Conservation (phyloP, 805 yeast genomes). For the Metschnikowia corniflorae region DNA sequence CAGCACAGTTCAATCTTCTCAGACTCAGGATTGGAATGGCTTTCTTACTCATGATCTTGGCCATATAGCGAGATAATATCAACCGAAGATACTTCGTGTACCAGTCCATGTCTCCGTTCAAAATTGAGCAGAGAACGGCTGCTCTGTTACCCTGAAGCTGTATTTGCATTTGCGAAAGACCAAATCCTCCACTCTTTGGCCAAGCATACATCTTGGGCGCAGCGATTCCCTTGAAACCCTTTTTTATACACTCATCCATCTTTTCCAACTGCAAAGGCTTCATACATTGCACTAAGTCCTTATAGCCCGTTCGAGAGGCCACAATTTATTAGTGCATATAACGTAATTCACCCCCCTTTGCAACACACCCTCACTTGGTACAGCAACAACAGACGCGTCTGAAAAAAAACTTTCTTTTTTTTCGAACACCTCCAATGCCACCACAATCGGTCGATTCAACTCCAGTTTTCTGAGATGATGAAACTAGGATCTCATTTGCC, state of each 20-base stretch:
- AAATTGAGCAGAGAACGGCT: background rate
- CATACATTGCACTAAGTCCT: background rate
- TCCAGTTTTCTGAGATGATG: too few species aligned
- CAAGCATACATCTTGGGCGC: background rate
- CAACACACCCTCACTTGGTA: too few species aligned
- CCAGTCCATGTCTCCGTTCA: background rate
- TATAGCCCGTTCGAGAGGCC: background rate
- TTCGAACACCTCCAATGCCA: too few species aligned
- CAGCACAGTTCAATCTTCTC: background rate
- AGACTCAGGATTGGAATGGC: background rate
- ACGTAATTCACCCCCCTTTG: too few species aligned
- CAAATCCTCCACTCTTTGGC: background rate
- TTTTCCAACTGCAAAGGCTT: background rate
- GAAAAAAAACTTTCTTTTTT: too few species aligned
- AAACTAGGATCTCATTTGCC: too few species aligned
- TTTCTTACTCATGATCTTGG: background rate
- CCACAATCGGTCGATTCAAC: too few species aligned
- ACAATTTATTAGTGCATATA: too few species aligned
- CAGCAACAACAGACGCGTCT: too few species aligned
- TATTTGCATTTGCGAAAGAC: background rate
- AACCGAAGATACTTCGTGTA: background rate
- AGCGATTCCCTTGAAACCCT: background rate
- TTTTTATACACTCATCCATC: background rate
- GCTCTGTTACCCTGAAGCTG: background rate
- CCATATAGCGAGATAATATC: background rate